A percentile compares a stretch with the other conserved stretches of the same genome.
Evolutionary conservation across 2,329 filamentous ascomycete genomes (phyloP).

Genomic region (Ophiocordyceps camponoti-saundersi): DNA sequence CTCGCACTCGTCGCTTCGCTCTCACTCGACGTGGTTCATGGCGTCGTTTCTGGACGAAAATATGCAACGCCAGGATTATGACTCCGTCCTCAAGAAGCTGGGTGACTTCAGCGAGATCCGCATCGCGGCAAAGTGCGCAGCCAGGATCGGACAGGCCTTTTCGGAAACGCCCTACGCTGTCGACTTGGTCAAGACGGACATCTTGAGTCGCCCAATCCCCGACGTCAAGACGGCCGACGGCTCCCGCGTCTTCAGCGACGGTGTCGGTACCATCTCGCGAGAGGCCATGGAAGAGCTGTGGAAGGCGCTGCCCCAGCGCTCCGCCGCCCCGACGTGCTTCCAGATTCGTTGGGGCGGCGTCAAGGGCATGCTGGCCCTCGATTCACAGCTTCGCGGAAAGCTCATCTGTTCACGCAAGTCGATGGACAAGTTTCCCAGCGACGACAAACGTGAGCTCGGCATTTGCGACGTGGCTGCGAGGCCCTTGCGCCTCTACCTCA

Average conservation of each 20-base stretch:
- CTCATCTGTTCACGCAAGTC: slow-evolving; percentile 48
- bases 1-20: slow-evolving; percentile 60
- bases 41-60: slow-evolving; percentile 25
- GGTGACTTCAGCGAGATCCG: slow-evolving; percentile 33
- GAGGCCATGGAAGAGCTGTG: slow-evolving; percentile 44
- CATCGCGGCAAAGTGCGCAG: slow-evolving; percentile 38
- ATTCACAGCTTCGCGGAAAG: slow-evolving; percentile 39
- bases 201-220: slow-evolving; percentile 16
- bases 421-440: slow-evolving; percentile 63
- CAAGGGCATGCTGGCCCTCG: slow-evolving; percentile 65
- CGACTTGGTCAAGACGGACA: slow-evolving; percentile 20
- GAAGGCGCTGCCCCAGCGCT: slow-evolving; percentile 28
- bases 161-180: slow-evolving; percentile 56
- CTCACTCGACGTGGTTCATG: slow-evolving; percentile 52
- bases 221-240: slow-evolving; percentile 35
- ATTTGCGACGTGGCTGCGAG: slow-evolving; percentile 55
- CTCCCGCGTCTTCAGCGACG: slow-evolving; percentile 56
- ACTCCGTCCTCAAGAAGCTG: slow-evolving; percentile 26
- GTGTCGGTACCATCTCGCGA: slow-evolving; percentile 56
- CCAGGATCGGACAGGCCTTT: slow-evolving; percentile 50
- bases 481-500: slow-evolving; percentile 54
- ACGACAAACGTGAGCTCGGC: slow-evolving; percentile 38
- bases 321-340: slow-evolving; percentile 42
- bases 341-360: slow-evolving; percentile 60
- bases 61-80: slow-evolving; percentile 15